These are phyloP conservation scores for Xylaria cubensis DNA, from an alignment of 495 filamentous ascomycete species.

Conservation along the genomic window DNA sequence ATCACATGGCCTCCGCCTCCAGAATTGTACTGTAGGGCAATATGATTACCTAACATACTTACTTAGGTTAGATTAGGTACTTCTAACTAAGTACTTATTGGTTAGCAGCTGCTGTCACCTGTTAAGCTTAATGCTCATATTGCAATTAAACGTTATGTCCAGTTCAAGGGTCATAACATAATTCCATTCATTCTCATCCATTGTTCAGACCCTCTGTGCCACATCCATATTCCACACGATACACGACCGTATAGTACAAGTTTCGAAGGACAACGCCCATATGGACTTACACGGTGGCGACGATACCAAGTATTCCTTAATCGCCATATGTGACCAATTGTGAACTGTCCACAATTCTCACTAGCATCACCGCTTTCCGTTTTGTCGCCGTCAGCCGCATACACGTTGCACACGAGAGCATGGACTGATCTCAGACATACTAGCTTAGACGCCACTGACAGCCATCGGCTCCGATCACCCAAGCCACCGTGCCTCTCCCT, in stretches of 20 bases:
- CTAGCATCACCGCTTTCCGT: neutral
- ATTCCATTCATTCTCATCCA: neutral
- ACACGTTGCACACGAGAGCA: slow-evolving; percentile 5
- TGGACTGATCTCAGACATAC: neutral
- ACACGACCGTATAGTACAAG: neutral
- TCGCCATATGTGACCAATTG: neutral
- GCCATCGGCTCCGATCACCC: neutral
- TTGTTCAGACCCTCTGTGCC: neutral
- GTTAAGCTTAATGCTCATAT: neutral
- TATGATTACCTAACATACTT: neutral
- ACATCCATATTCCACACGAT: neutral
- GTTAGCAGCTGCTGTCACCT: neutral
- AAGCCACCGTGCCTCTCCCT: slow-evolving; percentile 17
- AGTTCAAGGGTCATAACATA: neutral
- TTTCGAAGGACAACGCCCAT: neutral
- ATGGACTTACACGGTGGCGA: neutral
- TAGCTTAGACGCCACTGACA: slow-evolving; percentile 1
- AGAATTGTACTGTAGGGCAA: too few species aligned
- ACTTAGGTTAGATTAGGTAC: too few species aligned
- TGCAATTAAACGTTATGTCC: neutral
- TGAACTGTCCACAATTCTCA: neutral
- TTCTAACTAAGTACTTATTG: too few species aligned
- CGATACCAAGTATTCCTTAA: neutral
- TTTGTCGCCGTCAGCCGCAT: slow-evolving; percentile 4
- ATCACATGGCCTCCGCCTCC: neutral